Evolutionary conservation across 129 eudicot species (phyloP).

Genomic region (Chrysanthemum makinoi): DNA sequence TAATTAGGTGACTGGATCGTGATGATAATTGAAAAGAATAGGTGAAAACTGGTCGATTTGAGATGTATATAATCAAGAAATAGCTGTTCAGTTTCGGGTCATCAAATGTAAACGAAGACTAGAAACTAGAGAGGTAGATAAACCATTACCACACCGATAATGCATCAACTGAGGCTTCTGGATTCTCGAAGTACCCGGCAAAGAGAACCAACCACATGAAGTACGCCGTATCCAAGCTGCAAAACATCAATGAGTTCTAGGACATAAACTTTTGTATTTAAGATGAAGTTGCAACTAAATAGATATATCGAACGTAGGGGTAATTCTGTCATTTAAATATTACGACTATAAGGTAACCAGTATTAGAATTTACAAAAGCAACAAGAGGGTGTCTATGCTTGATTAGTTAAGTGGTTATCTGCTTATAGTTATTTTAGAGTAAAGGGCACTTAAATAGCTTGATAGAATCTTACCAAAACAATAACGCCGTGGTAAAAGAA

Average conservation of each 20-base stretch:
- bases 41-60: background rate
- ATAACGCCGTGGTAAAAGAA: slow-evolving; percentile 63
- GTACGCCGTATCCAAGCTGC: slow-evolving; percentile 52
- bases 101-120: background rate
- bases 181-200: slow-evolving; percentile 48
- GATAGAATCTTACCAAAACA: slow-evolving; percentile 57
- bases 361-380: too few species aligned
- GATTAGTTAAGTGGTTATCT: too few species aligned
- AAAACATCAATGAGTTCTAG: slow-evolving; percentile 4
- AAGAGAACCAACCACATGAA: slow-evolving; percentile 43
- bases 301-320: too few species aligned
- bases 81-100: too few species aligned
- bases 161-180: slow-evolving; percentile 45
- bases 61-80: background rate
- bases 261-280: background rate
- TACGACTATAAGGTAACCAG: too few species aligned
- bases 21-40: background rate
- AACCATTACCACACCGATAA: slow-evolving; percentile 32
- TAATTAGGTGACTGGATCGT: background rate
- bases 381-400: too few species aligned
- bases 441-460: background rate
- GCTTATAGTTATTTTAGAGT: too few species aligned
- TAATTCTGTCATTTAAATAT: too few species aligned
- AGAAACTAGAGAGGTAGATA: background rate
- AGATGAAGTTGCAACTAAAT: background rate